Evolutionary conservation across 495 filamentous ascomycete genomes (phyloP), one percentile per base, ranked within the genome.

Genomic region (Thermothielavioides terrestris): DNA sequence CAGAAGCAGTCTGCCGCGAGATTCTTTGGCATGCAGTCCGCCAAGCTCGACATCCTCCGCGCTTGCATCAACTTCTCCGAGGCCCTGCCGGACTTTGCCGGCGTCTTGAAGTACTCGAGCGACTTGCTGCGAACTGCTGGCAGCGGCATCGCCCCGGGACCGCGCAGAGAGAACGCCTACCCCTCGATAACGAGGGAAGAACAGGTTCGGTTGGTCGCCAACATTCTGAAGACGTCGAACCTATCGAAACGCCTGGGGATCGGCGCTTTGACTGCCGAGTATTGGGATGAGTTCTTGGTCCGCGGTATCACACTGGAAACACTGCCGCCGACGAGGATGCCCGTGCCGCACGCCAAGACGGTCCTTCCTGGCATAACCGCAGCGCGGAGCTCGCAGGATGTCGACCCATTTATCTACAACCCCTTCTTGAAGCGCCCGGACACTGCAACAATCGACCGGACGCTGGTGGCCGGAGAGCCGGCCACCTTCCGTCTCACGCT

Each of bases 211-310:
- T 71, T 96, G 20, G 71, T 80, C 18, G 84, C 83, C 28, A 95
- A 89, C 49, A 89, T 97, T 46, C 79, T 81, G 21, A 83, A 91
- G 50, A 96, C 90, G 9, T 76, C 89, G 15, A 80, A 76, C 28
- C 78, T 89, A 17, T 82, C 85, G 0, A 78, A 77, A 56, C 84
- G 83, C 50, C 68, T 95, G 30, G 89, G 90, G 1, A 64, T 88
- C 2, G 64, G 73, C 4, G 61, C 81, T 48, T 62, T 91, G 38
- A 76, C 84, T 47, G 88, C 86, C 15, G 85, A 91, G 45, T 98
- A 94, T 59, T 98, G 92, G 92, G 92, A 98, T 64, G 85, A 91
- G 40, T 97, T 98, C 59, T 75, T 98, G 0, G 74, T 98, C 34
- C 80, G 92, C 27, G 89, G 83, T 53, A 74, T 98, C 27, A 80